These are phyloP conservation scores for Cymodocea nodosa DNA, from an alignment of 116 monocot species.

Conservation along the genomic window DNA sequence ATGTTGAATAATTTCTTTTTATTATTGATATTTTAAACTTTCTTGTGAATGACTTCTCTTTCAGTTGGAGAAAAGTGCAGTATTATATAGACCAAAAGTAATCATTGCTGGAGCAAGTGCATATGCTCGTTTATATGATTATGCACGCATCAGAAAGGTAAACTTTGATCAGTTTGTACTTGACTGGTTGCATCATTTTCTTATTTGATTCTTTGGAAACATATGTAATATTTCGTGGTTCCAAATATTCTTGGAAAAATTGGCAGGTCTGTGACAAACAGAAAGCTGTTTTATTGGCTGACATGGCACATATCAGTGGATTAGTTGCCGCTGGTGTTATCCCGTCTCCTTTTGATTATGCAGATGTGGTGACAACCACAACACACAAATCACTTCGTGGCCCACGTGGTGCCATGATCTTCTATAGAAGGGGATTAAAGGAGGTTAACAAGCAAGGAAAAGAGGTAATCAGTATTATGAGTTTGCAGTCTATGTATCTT, in stretches of 20 bases:
- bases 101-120: constrained; percentile 99
- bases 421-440: constrained; percentile 88
- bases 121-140: constrained; percentile 95
- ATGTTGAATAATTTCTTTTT: too few species aligned
- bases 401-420: constrained; percentile 99
- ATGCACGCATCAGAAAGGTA: constrained; percentile 91
- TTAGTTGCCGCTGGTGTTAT: constrained; percentile 92
- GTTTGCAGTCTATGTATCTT: too few species aligned
- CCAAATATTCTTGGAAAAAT: background rate
- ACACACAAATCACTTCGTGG: constrained; percentile 99
- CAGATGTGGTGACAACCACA: constrained; percentile 92
- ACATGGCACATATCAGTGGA: constrained; percentile 98
- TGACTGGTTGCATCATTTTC: background rate
- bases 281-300: constrained; percentile 85
- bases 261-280: constrained; percentile 91
- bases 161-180: background rate
- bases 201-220: background rate
- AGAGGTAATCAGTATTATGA: constrained; percentile 32
- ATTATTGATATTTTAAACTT: background rate
- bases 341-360: constrained; percentile 93
- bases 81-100: constrained; percentile 86
- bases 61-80: constrained; percentile 93
- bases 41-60: constrained; percentile 2
- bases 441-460: constrained; percentile 85
- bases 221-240: background rate